Conservation (phyloP, 768 basidiomycete species). For the Lactarius quietus region DNA sequence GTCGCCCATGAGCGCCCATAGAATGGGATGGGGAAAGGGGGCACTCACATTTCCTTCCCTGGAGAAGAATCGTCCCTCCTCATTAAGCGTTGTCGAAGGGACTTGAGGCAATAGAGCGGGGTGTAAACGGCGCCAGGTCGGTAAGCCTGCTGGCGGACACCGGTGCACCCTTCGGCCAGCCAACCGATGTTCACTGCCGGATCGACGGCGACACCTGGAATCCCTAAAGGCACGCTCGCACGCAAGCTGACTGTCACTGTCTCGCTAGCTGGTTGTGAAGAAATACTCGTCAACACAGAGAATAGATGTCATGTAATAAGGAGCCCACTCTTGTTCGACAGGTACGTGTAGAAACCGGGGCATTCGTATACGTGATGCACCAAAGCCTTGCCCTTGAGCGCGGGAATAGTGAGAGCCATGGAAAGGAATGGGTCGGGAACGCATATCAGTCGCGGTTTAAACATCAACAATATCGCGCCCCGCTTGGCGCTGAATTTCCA, state of each 20-base stretch:
- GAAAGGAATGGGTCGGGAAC: slow-evolving; percentile 8
- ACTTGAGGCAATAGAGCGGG: slow-evolving; percentile 9
- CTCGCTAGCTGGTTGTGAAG: slow-evolving; percentile 2
- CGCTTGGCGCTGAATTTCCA: slow-evolving; percentile 14
- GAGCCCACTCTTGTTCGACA: slow-evolving; percentile 10
- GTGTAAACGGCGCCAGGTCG: background rate
- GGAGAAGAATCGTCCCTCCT: slow-evolving; percentile 1
- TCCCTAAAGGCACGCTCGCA: background rate
- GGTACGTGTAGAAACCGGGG: slow-evolving; percentile 17
- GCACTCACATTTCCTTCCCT: slow-evolving; percentile 6
- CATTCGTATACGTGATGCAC: slow-evolving; percentile 3
- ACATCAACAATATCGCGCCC: slow-evolving; percentile 19
- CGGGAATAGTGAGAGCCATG: background rate
- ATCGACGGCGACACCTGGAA: background rate
- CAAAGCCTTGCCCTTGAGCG: slow-evolving; percentile 8
- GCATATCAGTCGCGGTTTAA: background rate
- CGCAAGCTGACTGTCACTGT: slow-evolving; percentile 6
- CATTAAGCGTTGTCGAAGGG: background rate
- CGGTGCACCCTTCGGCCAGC: slow-evolving; percentile 6
- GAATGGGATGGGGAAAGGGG: background rate
- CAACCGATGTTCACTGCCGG: background rate
- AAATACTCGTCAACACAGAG: background rate
- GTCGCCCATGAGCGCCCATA: slow-evolving; percentile 2
- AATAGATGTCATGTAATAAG: background rate
- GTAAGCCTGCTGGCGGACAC: slow-evolving; percentile 12